Base-by-base conservation (phyloP, 805 yeast genomes). In the Debaryomyces hansenii region DNA sequence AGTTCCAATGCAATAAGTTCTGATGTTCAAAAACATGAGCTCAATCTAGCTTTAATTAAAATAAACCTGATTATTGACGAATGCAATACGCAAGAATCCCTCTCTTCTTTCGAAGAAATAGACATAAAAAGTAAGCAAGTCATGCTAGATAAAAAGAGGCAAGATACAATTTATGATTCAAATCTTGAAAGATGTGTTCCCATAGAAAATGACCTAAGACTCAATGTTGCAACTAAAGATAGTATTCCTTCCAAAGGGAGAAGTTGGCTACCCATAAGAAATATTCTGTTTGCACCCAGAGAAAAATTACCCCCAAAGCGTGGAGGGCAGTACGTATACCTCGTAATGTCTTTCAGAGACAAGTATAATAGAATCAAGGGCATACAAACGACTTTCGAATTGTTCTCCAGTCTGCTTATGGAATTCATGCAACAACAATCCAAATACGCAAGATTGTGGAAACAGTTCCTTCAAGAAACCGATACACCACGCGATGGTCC, bases 1-100 rank as follows among this genome's bases (percentile, higher is more conserved):
- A 33, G 41, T 14, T 16, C 47, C 15, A 39, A 42, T 15, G 20
- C 29, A 15, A 20, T 37, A 3, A 15, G 40, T 16, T 41, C 47
- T 40, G 48, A 46, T 4, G 18, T 45, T n/a, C 44, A 40, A 16
- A 41, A 49, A 21, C 54, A 50, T 29, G 52, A 48, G 12, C 47
- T 59, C 20, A 51, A 53, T 41, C 18, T 59, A 4, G 48, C 57
- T 2, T 52, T 62, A 31, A 51, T 62, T 4, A 58, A 58, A 38
- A 41, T 57, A 5, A 60, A 56, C 41, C 50, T 51, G 39, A 16
- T 60, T 1, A 47, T 59, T 21, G 56, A 57, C 27, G 45, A 41
- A 20, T 44, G 55, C 16, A 45, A 48, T 27, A 42, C 33, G 9
- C 43, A 45, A 27, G 55, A 51, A 16, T 41, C 47, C 11, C 34